These are phyloP conservation scores for Aspergillus proliferans DNA, from an alignment of 2,329 filamentous ascomycete genomes.

Conservation along the genomic window DNA sequence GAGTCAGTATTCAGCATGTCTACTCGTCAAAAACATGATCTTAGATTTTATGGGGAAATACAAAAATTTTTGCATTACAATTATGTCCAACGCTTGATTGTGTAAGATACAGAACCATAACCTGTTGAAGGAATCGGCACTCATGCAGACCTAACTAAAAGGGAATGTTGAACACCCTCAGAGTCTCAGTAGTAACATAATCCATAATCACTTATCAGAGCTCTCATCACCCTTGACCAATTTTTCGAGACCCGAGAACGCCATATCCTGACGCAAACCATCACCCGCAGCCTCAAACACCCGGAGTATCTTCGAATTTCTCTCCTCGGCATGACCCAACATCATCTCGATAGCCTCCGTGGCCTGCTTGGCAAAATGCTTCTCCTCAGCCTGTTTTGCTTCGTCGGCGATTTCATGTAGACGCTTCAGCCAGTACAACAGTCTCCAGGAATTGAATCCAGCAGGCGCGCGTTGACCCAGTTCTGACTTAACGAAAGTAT, in stretches of 20 bases:
- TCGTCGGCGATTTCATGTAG: conserved; percentile 17
- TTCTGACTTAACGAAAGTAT: conserved; percentile 14
- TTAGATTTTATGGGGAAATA: no score
- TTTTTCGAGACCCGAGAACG: conserved; percentile 8
- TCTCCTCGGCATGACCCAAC: conserved; percentile 8
- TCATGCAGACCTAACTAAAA: no score
- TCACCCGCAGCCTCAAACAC: conserved; percentile 5
- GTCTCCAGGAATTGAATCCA: conserved; percentile 21
- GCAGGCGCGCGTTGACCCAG: conserved; percentile 15
- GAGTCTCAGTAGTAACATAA: no score
- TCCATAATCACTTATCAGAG: no score
- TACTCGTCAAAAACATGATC: no score
- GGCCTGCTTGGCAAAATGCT: conserved; percentile 13
- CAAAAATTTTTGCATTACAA: no score
- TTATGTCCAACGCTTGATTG: no score
- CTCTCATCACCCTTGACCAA: neutral
- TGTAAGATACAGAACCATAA: no score
- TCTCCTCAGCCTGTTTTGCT: conserved; percentile 12
- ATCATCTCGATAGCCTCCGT: conserved; percentile 15
- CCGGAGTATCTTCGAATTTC: conserved; percentile 8
- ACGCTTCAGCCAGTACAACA: conserved; percentile 21
- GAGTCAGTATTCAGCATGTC: no score
- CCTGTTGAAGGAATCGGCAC: no score
- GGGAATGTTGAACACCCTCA: no score
- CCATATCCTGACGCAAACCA: conserved; percentile 8